Conservation (phyloP, 2,329 filamentous ascomycete species). For the Penicillium sp. region DNA sequence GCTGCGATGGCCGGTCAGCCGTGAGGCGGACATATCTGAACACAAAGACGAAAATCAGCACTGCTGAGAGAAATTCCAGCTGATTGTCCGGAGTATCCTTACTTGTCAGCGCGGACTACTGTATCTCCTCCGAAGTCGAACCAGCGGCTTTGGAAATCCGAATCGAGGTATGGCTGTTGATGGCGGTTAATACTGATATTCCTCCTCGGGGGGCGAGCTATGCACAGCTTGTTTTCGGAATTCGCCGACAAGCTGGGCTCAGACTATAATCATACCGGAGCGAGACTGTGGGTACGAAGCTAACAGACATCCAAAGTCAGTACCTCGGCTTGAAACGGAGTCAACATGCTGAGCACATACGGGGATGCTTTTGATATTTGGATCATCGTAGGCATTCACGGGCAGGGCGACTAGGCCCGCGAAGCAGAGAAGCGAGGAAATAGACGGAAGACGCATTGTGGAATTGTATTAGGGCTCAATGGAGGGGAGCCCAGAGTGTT, state of each 20-base stretch:
- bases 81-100: conserved; percentile 1
- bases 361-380: conserved; percentile 63
- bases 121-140: conserved; percentile 98
- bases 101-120: conserved; percentile 69
- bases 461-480: conserved; percentile 17
- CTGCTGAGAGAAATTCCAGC: neutral
- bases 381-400: conserved; percentile 44
- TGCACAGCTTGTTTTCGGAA: conserved; percentile 3
- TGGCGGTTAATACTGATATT: conserved; percentile 17
- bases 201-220: conserved; percentile 2
- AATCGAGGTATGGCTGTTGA: conserved; percentile 86
- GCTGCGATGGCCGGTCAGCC: conserved; percentile 83
- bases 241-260: neutral
- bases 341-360: conserved; percentile 46
- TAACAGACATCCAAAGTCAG: conserved; percentile 40
- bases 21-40: conserved; percentile 85
- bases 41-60: neutral
- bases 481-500: conserved; percentile 8
- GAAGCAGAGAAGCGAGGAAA: conserved; percentile 37
- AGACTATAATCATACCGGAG: conserved; percentile 59
- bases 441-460: conserved; percentile 34
- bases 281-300: conserved; percentile 83
- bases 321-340: conserved; percentile 9
- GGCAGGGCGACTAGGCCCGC: conserved; percentile 34
- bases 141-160: conserved; percentile 97